Conservation (phyloP, 108 stramenopile species). For the Licmophora abbreviata region DNA sequence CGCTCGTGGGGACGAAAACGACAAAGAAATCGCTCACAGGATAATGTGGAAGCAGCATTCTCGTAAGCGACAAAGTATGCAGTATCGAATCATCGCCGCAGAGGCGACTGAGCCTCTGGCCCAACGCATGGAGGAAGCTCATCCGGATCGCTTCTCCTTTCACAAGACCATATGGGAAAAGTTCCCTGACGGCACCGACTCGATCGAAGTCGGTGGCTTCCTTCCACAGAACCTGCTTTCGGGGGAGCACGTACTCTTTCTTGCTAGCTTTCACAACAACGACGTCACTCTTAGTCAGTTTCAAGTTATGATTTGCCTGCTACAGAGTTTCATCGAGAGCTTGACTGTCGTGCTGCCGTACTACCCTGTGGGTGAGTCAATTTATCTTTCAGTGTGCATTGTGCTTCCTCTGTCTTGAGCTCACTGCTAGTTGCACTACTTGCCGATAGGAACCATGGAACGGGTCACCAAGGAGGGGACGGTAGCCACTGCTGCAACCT, state of each 20-base stretch:
- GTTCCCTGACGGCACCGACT: slow-evolving; percentile 81
- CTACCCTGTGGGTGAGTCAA: slow-evolving; percentile 62
- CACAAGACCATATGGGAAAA: slow-evolving; percentile 75
- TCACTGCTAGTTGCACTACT: too few relatives aligned
- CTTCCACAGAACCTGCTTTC: slow-evolving; percentile 62
- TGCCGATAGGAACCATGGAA: slow-evolving; percentile 79
- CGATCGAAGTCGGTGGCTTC: slow-evolving; percentile 77
- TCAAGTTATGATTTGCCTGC: slow-evolving; percentile 80
- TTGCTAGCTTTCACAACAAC: slow-evolving; percentile 84
- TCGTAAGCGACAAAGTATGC: slow-evolving; percentile 26
- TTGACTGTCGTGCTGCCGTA: slow-evolving; percentile 84
- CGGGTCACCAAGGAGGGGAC: slow-evolving; percentile 71
- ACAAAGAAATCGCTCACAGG: slow-evolving; percentile 9
- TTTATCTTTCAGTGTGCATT: too few relatives aligned
- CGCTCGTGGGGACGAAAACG: not conserved
- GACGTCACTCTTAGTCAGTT: slow-evolving; percentile 89
- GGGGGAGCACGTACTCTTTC: slow-evolving; percentile 79
- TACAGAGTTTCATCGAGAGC: slow-evolving; percentile 68
- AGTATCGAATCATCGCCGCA: slow-evolving; percentile 50
- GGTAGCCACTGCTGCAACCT: slow-evolving; percentile 86
- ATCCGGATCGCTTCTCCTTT: slow-evolving; percentile 71
- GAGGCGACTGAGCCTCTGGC: slow-evolving; percentile 37
- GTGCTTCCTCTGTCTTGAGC: too few relatives aligned
- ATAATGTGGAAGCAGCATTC: slow-evolving; percentile 38
- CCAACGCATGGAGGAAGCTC: slow-evolving; percentile 21